Base-by-base conservation (phyloP, 2,329 filamentous ascomycete species). In the Verticillium tricorpus region DNA sequence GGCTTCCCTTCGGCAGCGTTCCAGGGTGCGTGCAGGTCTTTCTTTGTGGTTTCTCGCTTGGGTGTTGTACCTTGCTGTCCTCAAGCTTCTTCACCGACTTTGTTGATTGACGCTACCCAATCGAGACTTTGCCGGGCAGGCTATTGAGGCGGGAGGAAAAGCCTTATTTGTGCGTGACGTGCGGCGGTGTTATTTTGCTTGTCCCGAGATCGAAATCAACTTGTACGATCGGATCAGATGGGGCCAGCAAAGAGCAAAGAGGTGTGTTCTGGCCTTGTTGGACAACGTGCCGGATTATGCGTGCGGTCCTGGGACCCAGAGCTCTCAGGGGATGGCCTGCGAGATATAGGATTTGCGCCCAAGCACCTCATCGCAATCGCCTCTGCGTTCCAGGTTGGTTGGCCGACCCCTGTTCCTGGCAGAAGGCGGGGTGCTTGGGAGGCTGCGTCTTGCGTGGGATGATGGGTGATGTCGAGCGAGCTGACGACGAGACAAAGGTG, bases 401-500 rank as follows among this genome's bases (percentile, higher is more conserved):
- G 45, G 11, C 45, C 45, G 37, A 58, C 35, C 56, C 56, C 56
- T 58, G 56, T 58, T 37, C 56, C 56, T 58, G 34, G 37, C 56
- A 58, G 37, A 58, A 58, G 56, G 56, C 56, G 56, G 56, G 56
- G 56, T 58, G 56, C 56, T 40, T 58, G 56, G 34, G 56, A 58
- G 25, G 56, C 32, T 50, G 45, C 45, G 45, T 50, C 45, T 50
- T 50, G 45, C 45, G 45, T 50, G 45, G 45, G 45, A 50, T 50
- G 45, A n/a, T 45, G 39, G 39, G 39, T n/a, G 17, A 45, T 50
- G 45, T 50, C 9, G 45, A 50, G 8, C 45, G 19, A 50, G 45
- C 45, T 50, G 45, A 25, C n/a, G 45, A 50, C 19, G 45, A 50
- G 19, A 19, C 45, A 50, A 28, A 50, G 45, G 45, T 50, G 45